A percentile compares a stretch with the other conserved stretches of the same genome.
phyloP scores from a whole-genome alignment of 1,284 basidiomycete species.

The Marasmius oreades region DNA sequence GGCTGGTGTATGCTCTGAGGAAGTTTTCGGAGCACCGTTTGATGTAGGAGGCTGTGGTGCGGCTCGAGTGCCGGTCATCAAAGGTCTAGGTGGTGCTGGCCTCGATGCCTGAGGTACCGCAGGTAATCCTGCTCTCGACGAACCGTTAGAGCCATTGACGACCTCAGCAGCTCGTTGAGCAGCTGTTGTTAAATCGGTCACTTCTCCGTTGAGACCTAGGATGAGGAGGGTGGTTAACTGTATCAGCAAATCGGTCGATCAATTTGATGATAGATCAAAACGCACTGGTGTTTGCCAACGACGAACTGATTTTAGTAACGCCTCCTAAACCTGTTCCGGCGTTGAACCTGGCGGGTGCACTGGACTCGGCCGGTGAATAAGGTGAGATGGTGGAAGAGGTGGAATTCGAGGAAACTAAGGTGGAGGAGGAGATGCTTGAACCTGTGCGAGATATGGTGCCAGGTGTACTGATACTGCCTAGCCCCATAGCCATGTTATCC shows the following conservation, averaged over 20 bases:
- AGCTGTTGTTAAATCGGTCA: conserved; percentile 39
- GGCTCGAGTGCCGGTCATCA: conserved; percentile 46
- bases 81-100: conserved; percentile 43
- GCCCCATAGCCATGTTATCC: conserved; percentile 29
- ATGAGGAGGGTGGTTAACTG: too few species aligned
- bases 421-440: conserved; percentile 22
- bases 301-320: conserved; percentile 42
- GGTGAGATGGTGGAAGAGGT: conserved; percentile 26
- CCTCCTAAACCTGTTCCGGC: conserved; percentile 86
- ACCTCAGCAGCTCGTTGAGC: conserved; percentile 60
- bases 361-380: conserved; percentile 29
- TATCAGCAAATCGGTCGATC: conserved; percentile 40
- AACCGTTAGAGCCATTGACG: conserved; percentile 48
- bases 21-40: conserved; percentile 20
- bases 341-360: conserved; percentile 71
- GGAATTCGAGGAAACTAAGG: conserved; percentile 15
- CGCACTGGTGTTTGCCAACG: conserved; percentile 29
- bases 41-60: conserved; percentile 53
- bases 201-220: conserved; percentile 42
- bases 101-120: conserved; percentile 34
- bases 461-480: neutral
- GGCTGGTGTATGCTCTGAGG: conserved; percentile 51
- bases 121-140: neutral
- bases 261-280: conserved; percentile 42
- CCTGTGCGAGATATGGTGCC: conserved; percentile 21